phyloP scores from a whole-genome alignment of 2,329 filamentous ascomycete species.

The Pleoardoris graminearum region DNA sequence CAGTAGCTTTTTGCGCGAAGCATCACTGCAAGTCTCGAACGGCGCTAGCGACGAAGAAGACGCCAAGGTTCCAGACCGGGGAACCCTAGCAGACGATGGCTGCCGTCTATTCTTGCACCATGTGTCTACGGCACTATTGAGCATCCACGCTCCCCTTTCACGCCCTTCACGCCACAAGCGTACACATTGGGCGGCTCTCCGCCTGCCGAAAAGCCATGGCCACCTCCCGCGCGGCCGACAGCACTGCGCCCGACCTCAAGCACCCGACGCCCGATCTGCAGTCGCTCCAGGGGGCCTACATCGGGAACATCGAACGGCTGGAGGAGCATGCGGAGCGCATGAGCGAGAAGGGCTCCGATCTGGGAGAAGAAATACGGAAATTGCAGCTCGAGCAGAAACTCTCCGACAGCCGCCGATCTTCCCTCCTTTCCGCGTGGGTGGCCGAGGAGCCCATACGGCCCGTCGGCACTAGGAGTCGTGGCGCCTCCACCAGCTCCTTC shows the following conservation, averaged over 20 bases:
- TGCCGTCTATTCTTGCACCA: conserved; percentile 28
- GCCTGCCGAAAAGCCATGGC: conserved; percentile 26
- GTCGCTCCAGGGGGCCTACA: conserved; percentile 63
- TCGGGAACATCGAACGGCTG: conserved; percentile 71
- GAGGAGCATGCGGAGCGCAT: conserved; percentile 76
- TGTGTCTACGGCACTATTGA: neutral
- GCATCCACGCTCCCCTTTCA: conserved; percentile 3
- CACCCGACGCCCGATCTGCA: conserved; percentile 67
- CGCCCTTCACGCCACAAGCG: neutral
- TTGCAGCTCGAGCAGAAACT: conserved; percentile 72
- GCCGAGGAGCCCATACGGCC: conserved; percentile 33
- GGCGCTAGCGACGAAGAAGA: neutral
- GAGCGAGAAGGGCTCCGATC: conserved; percentile 71
- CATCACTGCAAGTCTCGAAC: neutral
- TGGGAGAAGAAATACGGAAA: conserved; percentile 76
- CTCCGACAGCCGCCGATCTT: conserved; percentile 68
- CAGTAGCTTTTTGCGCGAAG: neutral
- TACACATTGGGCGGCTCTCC: conserved; percentile 2
- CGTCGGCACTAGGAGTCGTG: conserved; percentile 42
- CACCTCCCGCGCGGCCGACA: conserved; percentile 25
- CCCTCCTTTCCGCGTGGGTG: conserved; percentile 56
- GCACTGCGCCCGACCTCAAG: conserved; percentile 30
- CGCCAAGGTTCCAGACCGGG: conserved; percentile 2
- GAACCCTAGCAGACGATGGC: conserved; percentile 17
- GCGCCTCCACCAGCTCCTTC: conserved; percentile 49